Evolutionary conservation across 345 rosid species (phyloP).

Genomic region (Euphorbia pulcherrima): DNA sequence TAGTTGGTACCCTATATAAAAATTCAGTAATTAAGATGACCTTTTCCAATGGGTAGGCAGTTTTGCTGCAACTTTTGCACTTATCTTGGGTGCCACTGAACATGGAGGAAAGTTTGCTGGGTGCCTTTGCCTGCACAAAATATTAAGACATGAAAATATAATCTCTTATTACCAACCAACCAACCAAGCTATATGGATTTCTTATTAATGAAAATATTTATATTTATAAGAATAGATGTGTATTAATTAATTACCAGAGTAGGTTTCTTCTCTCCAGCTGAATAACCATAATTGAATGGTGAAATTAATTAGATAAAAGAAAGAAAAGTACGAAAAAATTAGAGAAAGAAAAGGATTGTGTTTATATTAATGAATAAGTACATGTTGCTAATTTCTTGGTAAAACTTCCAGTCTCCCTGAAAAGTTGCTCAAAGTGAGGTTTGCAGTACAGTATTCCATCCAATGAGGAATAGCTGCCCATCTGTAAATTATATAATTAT

Average conservation of each 20-base stretch:
- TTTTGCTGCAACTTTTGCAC: constrained; percentile 40
- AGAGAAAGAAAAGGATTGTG: not conserved
- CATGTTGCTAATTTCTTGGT: constrained; percentile 46
- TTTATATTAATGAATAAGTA: constrained; percentile 14
- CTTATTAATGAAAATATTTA: no score
- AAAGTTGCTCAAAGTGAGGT: constrained; percentile 84
- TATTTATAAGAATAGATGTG: not conserved
- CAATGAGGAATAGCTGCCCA: constrained; percentile 61
- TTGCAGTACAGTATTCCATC: constrained; percentile 78
- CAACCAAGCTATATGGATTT: no score
- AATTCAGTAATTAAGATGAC: no score
- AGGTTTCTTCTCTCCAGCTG: constrained; percentile 46
- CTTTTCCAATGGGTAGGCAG: constrained; percentile 53
- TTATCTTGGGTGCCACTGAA: constrained; percentile 54
- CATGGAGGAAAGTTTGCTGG: constrained; percentile 43
- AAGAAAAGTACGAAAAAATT: not conserved
- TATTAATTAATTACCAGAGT: constrained; percentile 31
- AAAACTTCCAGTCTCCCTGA: constrained; percentile 57
- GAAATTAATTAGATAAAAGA: not conserved
- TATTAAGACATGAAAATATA: no score
- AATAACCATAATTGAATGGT: constrained; percentile 3
- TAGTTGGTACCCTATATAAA: no score
- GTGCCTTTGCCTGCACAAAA: constrained; percentile 36
- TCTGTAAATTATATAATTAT: constrained; percentile 42
- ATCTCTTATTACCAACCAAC: not conserved